Evolutionary conservation across 2,329 filamentous ascomycete genomes (phyloP).

Genomic region (Pezicula rhizophila): DNA sequence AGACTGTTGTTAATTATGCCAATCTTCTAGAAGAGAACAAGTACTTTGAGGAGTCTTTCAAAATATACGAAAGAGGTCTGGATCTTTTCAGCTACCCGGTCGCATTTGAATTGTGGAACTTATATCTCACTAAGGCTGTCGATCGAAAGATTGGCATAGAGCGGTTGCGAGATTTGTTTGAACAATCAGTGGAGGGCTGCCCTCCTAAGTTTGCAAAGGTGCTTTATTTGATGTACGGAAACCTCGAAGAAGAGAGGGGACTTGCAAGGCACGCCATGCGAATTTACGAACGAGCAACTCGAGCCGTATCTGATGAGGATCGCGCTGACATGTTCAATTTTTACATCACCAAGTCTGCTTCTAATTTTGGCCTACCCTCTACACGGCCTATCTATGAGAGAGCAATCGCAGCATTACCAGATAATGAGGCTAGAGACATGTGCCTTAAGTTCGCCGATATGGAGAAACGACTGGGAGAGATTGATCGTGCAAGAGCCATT

Average conservation of each 20-base stretch:
- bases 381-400: slow-evolving; percentile 94
- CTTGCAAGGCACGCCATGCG: slow-evolving; percentile 96
- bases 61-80: slow-evolving; percentile 89
- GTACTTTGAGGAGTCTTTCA: slow-evolving; percentile 97
- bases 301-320: slow-evolving; percentile 91
- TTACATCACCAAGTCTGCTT: slow-evolving; percentile 97
- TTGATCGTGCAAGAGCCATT: slow-evolving; percentile 90
- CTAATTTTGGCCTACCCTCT: slow-evolving; percentile 93
- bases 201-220: slow-evolving; percentile 95
- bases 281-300: slow-evolving; percentile 94
- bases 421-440: slow-evolving; percentile 92
- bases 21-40: slow-evolving; percentile 90
- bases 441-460: slow-evolving; percentile 98
- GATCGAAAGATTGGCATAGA: slow-evolving; percentile 96
- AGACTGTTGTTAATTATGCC: slow-evolving; percentile 97
- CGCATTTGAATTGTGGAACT: slow-evolving; percentile 96
- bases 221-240: slow-evolving; percentile 96
- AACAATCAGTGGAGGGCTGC: slow-evolving; percentile 91
- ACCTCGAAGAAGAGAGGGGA: slow-evolving; percentile 90
- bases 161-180: slow-evolving; percentile 86
- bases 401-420: slow-evolving; percentile 87
- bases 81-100: slow-evolving; percentile 99
- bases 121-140: slow-evolving; percentile 95
- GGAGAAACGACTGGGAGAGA: slow-evolving; percentile 86
- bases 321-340: slow-evolving; percentile 98